Evolutionary conservation across 1,139 yeast genomes (phyloP).

Genomic region (Suhomyces ambrosiae): DNA sequence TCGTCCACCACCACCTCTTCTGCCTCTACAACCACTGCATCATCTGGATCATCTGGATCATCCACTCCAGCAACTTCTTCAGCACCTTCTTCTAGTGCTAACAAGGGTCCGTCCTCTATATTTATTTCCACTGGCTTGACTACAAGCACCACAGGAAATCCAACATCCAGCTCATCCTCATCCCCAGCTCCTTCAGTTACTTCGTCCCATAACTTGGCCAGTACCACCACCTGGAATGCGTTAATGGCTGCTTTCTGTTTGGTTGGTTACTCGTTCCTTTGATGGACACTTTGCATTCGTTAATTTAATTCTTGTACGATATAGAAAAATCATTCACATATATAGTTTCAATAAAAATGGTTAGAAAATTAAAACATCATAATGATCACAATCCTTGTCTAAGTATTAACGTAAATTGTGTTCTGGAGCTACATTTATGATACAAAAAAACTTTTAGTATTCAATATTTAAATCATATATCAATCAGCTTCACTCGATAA

Average conservation of each 20-base stretch:
- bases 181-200: conserved; percentile 2
- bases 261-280: conserved; percentile 12
- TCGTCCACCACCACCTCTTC: conserved; percentile 2
- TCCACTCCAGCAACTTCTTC: background rate
- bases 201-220: conserved; percentile 6
- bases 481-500: no score
- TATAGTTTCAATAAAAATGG: background rate
- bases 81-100: background rate
- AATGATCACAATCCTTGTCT: no score
- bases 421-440: no score
- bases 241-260: conserved; percentile 14
- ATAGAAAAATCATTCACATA: background rate
- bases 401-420: no score
- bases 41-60: background rate
- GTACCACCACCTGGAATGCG: conserved; percentile 5
- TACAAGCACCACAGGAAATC: conserved; percentile 3
- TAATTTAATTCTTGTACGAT: background rate
- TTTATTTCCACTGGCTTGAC: background rate
- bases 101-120: conserved; percentile 5
- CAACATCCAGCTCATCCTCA: background rate
- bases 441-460: no score
- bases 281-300: conserved; percentile 3
- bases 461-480: no score
- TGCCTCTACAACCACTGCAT: background rate
- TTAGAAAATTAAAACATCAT: background rate